A percentile compares a stretch with the other conserved stretches of the same genome.
phyloP scores from a whole-genome alignment of 1,284 basidiomycete species.

The Malassezia furfur region DNA sequence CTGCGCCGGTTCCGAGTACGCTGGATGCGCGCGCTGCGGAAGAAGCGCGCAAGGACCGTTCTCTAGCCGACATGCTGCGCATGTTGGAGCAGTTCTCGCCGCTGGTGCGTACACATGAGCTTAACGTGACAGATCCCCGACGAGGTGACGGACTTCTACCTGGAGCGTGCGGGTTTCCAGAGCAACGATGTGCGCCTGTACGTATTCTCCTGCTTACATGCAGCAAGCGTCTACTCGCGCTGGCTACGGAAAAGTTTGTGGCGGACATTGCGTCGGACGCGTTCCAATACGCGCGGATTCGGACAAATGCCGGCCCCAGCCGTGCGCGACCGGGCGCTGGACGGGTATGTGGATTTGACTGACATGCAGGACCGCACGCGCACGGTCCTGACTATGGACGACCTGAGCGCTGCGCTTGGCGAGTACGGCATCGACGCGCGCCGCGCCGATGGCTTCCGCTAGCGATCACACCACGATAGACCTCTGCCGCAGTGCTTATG shows the following conservation, averaged over 20 bases:
- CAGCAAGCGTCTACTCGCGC: conserved; percentile 73
- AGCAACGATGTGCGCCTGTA: conserved; percentile 61
- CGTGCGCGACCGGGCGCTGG: conserved; percentile 30
- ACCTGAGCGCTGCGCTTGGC: conserved; percentile 75
- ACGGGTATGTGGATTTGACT: conserved; percentile 1
- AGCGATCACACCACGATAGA: conserved; percentile 3
- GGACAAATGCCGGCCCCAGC: conserved; percentile 55
- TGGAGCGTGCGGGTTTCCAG: conserved; percentile 91
- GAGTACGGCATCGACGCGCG: conserved; percentile 65
- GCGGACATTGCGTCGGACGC: conserved; percentile 94
- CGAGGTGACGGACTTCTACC: conserved; percentile 94
- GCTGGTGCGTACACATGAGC: conserved; percentile 52
- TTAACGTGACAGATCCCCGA: conserved; percentile 68
- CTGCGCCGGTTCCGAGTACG: not conserved
- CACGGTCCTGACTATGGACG: conserved; percentile 97
- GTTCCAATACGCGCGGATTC: conserved; percentile 91
- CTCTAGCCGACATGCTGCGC: conserved; percentile 82
- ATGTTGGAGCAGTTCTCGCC: conserved; percentile 96
- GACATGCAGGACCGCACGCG: conserved; percentile 63
- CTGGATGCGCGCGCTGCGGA: conserved; percentile 55
- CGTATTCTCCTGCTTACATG: conserved; percentile 3
- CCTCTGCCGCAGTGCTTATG: not conserved
- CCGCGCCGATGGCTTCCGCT: conserved; percentile 44
- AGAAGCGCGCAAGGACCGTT: conserved; percentile 65
- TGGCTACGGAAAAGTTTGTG: conserved; percentile 96